Evolutionary conservation across 2,329 filamentous ascomycete genomes (phyloP).

Genomic region (Fusarium sp.): DNA sequence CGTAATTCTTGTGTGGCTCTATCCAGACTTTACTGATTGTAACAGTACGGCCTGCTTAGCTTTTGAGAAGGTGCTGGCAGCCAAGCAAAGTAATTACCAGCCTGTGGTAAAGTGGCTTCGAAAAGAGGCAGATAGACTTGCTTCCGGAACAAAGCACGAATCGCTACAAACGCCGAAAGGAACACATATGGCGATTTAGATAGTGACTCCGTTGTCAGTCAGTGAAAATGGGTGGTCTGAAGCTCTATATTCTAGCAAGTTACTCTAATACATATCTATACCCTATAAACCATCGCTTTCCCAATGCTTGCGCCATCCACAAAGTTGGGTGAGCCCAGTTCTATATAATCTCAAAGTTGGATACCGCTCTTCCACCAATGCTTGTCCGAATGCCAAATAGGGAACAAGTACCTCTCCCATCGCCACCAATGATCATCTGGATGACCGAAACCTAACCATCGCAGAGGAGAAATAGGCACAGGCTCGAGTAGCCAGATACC

Average conservation of each 20-base stretch:
- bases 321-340: background rate
- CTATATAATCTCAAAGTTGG: slow-evolving; percentile 42
- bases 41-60: slow-evolving; percentile 75
- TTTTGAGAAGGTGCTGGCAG: slow-evolving; percentile 74
- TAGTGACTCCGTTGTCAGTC: too few species aligned
- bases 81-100: slow-evolving; percentile 77
- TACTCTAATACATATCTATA: slow-evolving; percentile 5
- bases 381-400: slow-evolving; percentile 67
- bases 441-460: slow-evolving; percentile 72
- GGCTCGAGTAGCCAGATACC: slow-evolving; percentile 87
- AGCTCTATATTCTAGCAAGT: background rate
- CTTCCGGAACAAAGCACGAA: slow-evolving; percentile 12
- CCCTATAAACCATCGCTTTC: background rate
- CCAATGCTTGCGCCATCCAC: background rate
- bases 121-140: slow-evolving; percentile 56
- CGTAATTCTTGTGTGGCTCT: slow-evolving; percentile 48
- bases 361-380: slow-evolving; percentile 69
- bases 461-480: slow-evolving; percentile 78
- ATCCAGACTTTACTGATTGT: background rate
- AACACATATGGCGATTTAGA: background rate
- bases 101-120: slow-evolving; percentile 76
- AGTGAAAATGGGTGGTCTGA: background rate
- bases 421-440: slow-evolving; percentile 74
- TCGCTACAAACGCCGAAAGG: background rate
- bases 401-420: slow-evolving; percentile 67